Conservation (phyloP, 352 stramenopile species). For the Phytophthora sojae region DNA sequence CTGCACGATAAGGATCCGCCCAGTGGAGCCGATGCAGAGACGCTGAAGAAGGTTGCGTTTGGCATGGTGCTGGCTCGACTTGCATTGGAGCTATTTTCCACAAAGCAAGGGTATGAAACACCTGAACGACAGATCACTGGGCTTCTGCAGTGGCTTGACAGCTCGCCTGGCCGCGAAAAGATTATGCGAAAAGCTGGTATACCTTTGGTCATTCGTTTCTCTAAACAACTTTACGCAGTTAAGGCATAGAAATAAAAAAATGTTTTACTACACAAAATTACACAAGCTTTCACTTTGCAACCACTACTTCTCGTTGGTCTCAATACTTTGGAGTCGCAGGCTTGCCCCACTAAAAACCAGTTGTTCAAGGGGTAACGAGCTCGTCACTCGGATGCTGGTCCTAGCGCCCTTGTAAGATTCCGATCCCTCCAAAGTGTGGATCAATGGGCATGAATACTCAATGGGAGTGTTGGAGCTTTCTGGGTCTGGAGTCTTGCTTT, state of each 20-base stretch:
- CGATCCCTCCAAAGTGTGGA: not conserved
- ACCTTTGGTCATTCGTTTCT: slow-evolving; percentile 80
- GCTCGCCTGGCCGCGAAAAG: slow-evolving; percentile 72
- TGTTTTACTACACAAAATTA: not conserved
- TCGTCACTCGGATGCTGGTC: slow-evolving; percentile 38
- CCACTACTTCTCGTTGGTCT: not conserved
- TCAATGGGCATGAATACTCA: slow-evolving; percentile 45
- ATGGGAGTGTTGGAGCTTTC: not conserved
- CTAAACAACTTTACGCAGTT: slow-evolving; percentile 65
- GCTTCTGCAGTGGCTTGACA: slow-evolving; percentile 82
- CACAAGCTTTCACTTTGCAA: not conserved
- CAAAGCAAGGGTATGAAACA: slow-evolving; percentile 75
- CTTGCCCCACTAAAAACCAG: slow-evolving; percentile 46
- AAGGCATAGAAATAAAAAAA: slow-evolving; percentile 22
- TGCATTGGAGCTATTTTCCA: slow-evolving; percentile 73
- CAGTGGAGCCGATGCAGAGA: slow-evolving; percentile 63
- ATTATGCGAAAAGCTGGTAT: slow-evolving; percentile 71
- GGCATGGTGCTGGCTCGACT: slow-evolving; percentile 67
- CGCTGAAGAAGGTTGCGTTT: slow-evolving; percentile 78
- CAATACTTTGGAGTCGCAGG: slow-evolving; percentile 21
- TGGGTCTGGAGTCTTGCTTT: slow-evolving; percentile 2
- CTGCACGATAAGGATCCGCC: slow-evolving; percentile 59
- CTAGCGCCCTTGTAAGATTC: slow-evolving; percentile 1
- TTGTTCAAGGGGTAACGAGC: slow-evolving; percentile 29
- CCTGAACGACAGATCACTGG: slow-evolving; percentile 74